Conservation (phyloP, 768 basidiomycete species). For the Termitomyces eurrhizus region DNA sequence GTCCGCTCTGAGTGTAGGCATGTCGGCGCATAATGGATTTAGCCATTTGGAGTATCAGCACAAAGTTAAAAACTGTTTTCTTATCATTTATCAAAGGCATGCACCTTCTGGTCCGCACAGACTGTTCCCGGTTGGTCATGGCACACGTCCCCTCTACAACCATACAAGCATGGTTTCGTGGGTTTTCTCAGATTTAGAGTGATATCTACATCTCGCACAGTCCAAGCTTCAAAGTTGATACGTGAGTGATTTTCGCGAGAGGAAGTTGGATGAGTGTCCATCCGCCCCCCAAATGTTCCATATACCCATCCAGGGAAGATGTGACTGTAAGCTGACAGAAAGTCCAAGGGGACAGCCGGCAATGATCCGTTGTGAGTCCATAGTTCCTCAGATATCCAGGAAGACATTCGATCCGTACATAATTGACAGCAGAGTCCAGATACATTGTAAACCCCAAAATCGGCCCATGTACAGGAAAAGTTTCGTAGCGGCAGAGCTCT, state of each 20-base stretch:
- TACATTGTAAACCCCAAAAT: neutral
- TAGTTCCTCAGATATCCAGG: neutral
- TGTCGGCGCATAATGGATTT: neutral
- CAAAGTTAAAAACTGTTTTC: neutral
- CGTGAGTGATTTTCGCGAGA: neutral
- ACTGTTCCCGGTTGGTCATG: neutral
- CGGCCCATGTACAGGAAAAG: neutral
- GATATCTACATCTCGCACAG: neutral
- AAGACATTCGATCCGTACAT: neutral
- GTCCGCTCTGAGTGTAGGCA: neutral
- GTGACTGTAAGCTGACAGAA: neutral
- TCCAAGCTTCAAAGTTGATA: neutral
- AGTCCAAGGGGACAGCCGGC: neutral
- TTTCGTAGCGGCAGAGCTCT: neutral
- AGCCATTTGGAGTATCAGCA: neutral
- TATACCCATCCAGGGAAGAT: neutral
- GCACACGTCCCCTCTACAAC: neutral
- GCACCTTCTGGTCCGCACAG: neutral
- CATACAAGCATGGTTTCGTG: neutral
- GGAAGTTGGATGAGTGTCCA: neutral
- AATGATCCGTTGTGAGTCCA: constrained; percentile 6
- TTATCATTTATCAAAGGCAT: neutral
- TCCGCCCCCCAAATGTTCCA: neutral
- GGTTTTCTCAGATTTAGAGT: neutral
- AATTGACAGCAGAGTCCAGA: neutral